phyloP scores from a whole-genome alignment of 768 basidiomycete species.

The Phaeotremella fagi region DNA sequence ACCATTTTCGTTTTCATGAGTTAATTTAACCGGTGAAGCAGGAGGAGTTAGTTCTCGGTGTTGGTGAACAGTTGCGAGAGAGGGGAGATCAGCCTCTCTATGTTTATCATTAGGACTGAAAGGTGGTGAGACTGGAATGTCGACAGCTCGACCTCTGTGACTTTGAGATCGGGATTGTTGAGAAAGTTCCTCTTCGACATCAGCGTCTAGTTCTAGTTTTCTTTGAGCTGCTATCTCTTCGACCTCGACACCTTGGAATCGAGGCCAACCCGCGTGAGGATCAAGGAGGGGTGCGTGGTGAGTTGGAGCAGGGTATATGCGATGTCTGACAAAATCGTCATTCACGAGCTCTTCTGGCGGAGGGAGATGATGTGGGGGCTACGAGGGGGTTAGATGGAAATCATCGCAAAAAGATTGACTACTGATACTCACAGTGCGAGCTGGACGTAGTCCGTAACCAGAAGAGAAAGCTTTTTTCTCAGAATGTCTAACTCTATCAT shows the following conservation, averaged over 20 bases:
- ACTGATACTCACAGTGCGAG: too few relatives aligned
- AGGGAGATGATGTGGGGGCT: constrained; percentile 3
- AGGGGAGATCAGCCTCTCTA: neutral
- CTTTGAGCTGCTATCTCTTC: neutral
- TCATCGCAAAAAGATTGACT: too few relatives aligned
- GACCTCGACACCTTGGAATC: neutral
- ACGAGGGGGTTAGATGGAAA: too few relatives aligned
- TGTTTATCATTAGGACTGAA: neutral
- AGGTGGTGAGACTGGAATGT: too few relatives aligned
- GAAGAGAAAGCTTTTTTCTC: neutral
- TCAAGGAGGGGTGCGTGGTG: constrained; percentile 16
- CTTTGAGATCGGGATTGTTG: neutral
- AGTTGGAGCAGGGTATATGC: constrained; percentile 28
- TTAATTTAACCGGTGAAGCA: constrained; percentile 1
- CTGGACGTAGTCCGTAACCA: neutral
- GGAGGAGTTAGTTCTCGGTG: neutral
- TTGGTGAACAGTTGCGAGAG: too few relatives aligned
- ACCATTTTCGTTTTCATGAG: too few relatives aligned
- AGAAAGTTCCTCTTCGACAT: too few relatives aligned
- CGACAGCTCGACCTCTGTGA: too few relatives aligned
- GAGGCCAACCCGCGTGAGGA: constrained; percentile 22
- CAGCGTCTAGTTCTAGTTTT: too few relatives aligned
- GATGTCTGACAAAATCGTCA: constrained; percentile 4
- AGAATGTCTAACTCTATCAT: too few relatives aligned
- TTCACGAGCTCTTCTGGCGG: constrained; percentile 5